Conservation (phyloP, 495 filamentous ascomycete genomes). For the Cudoniella acicularis region DNA sequence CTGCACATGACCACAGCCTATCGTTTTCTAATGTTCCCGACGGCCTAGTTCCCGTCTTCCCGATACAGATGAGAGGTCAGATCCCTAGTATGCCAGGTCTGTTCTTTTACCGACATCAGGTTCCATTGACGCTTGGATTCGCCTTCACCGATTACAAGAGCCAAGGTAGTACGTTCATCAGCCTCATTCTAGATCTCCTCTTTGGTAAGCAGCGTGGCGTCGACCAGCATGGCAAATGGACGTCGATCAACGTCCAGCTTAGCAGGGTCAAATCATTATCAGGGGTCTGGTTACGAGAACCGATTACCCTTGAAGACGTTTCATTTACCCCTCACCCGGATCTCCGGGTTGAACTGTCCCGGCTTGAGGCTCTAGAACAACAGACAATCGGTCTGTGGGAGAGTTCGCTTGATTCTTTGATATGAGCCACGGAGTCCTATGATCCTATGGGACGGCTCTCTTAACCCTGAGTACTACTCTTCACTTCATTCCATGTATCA, state of each 20-base stretch:
- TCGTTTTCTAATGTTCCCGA: slow-evolving; percentile 6
- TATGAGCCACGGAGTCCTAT: no score
- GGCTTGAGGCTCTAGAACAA: slow-evolving; percentile 10
- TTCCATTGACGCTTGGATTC: slow-evolving; percentile 5
- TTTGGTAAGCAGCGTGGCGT: slow-evolving; percentile 2
- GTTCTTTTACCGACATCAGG: slow-evolving; percentile 5
- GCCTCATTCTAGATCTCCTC: slow-evolving; percentile 4
- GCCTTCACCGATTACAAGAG: slow-evolving; percentile 9
- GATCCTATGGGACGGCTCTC: background rate
- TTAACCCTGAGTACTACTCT: background rate
- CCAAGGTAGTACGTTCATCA: slow-evolving; percentile 4
- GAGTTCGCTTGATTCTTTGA: background rate
- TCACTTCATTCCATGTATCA: slow-evolving; percentile 7
- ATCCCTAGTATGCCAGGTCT: slow-evolving; percentile 6
- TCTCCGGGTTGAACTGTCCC: slow-evolving; percentile 8
- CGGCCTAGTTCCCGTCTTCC: slow-evolving; percentile 6
- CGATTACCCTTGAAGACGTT: slow-evolving; percentile 12
- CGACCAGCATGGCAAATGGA: slow-evolving; percentile 8
- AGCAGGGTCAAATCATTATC: slow-evolving; percentile 3
- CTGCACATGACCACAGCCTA: slow-evolving; percentile 9
- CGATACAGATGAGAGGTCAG: slow-evolving; percentile 5
- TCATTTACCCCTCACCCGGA: slow-evolving; percentile 8
- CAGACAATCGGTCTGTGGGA: slow-evolving; percentile 11
- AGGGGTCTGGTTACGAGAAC: slow-evolving; percentile 10
- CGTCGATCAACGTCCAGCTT: slow-evolving; percentile 9